phyloP scores from a whole-genome alignment of 441 rosid genomes.

The Populus hybrid region DNA sequence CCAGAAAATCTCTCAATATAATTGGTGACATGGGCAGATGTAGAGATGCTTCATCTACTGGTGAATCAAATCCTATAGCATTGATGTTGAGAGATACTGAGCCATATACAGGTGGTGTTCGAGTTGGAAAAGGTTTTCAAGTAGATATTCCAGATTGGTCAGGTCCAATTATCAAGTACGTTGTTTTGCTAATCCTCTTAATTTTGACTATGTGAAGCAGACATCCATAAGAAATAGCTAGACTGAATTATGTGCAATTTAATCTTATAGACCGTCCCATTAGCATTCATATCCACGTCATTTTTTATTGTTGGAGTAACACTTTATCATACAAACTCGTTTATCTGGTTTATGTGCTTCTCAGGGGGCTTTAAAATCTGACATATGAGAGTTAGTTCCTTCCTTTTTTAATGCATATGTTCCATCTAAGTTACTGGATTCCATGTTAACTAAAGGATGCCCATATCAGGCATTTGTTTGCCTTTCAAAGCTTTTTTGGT shows the following conservation, averaged over 20 bases:
- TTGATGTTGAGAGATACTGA: slow-evolving; percentile 53
- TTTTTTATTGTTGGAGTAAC: neutral
- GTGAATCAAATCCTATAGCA: slow-evolving; percentile 36
- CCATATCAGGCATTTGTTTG: too few species aligned
- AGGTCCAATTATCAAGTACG: slow-evolving; percentile 58
- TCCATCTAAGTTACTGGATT: too few species aligned
- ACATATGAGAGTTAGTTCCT: neutral
- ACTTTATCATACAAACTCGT: neutral
- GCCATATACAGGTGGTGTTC: slow-evolving; percentile 50
- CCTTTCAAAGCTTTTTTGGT: too few species aligned
- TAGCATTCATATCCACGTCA: neutral
- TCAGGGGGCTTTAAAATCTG: neutral
- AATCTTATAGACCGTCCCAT: neutral
- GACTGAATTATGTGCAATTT: neutral
- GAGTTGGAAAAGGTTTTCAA: slow-evolving; percentile 88
- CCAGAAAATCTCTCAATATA: slow-evolving; percentile 35
- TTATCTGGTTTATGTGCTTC: neutral
- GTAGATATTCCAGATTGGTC: slow-evolving; percentile 85
- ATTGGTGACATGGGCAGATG: slow-evolving; percentile 36
- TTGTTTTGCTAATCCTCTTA: slow-evolving; percentile 20
- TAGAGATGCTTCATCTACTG: slow-evolving; percentile 32
- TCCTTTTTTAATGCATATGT: neutral
- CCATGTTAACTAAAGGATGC: too few species aligned
- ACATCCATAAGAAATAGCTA: neutral
- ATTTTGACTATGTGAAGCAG: slow-evolving; percentile 4